A percentile compares a stretch with the other conserved stretches of the same genome.
Conservation (phyloP, 495 filamentous ascomycete genomes). For the Hypoxylon subgilvum region DNA sequence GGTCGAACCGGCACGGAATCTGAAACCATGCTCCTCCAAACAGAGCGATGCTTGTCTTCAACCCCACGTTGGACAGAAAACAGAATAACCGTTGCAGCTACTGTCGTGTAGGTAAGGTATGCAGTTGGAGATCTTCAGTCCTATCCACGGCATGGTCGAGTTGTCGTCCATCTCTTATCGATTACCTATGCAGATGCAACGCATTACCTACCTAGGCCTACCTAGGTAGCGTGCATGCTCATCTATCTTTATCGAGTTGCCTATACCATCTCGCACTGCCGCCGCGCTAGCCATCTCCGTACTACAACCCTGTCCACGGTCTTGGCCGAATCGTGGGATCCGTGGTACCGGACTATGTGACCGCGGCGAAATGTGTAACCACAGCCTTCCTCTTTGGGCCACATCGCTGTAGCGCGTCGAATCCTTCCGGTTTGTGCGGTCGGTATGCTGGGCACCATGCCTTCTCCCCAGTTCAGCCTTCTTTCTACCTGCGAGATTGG, state of each 20-base stretch:
- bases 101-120: not conserved
- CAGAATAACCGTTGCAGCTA: not conserved
- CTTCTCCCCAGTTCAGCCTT: not conserved
- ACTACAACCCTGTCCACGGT: not conserved
- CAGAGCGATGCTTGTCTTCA: not conserved
- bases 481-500: slow-evolving; percentile 11
- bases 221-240: not conserved
- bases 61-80: slow-evolving; percentile 1
- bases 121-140: slow-evolving; percentile 7
- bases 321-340: slow-evolving; percentile 6
- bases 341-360: slow-evolving; percentile 1
- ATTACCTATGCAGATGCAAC: slow-evolving; percentile 6
- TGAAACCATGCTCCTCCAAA: no score
- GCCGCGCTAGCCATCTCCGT: not conserved
- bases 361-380: not conserved
- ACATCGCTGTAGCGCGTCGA: not conserved
- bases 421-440: slow-evolving; percentile 1
- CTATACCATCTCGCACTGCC: slow-evolving; percentile 6
- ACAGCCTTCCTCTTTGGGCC: slow-evolving; percentile 23
- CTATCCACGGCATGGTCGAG: slow-evolving; percentile 12
- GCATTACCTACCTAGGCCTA: not conserved
- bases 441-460: not conserved
- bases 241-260: slow-evolving; percentile 7
- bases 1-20: no score
- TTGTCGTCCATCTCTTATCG: slow-evolving; percentile 20